Base-by-base conservation (phyloP, 2,329 filamentous ascomycete genomes). In the Trichophyton benhamiae region DNA sequence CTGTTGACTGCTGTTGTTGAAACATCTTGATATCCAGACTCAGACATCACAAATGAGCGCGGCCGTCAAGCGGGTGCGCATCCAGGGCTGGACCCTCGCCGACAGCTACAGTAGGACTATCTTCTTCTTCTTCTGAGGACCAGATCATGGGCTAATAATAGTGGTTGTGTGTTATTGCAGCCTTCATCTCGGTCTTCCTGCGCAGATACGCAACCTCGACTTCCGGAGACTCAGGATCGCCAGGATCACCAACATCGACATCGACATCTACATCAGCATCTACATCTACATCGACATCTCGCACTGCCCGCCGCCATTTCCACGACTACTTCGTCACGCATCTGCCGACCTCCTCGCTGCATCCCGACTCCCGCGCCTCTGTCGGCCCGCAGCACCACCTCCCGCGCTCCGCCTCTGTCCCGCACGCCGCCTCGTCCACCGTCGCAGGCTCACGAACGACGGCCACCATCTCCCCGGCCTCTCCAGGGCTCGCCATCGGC, bases 281-380 rank as follows among this genome's bases (percentile, higher is more conserved):
- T 58, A 58, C 42, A 46, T 44, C 60, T 13, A 41, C 67, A 66
- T 36, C 64, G 9, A 25, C 38, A 36, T 48, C 44, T 9, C 33
- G 57, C 46, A 44, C 58, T 42, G n/a, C 46, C 48, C 13, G 75
- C 59, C 81, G 83, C 57, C 73, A 75, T 65, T 97, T 97, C 74
- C 91, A 96, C 77, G 91, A 95, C 68, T 97, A 99, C 78, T 99
- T 99, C 74, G 89, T 97, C 63, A 96, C 94, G 7, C 90, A 96
- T 73, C 82, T 99, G 1, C 92, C 94, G 3, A 95, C 91, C 17
- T 95, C 91, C 13, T 96, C 91, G 2, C 81, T 96, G 52, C 89
- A 96, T 68, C 92, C 94, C 6, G 92, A 97, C 74, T 88, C 88
- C 41, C 81, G 85, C 61, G 77, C 79, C 22, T 76, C 80, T 17